Percentiles rank a stretch among this genome's conserved stretches.
Conservation (phyloP, 768 basidiomycete species). For the Leccinum incarnatum region DNA sequence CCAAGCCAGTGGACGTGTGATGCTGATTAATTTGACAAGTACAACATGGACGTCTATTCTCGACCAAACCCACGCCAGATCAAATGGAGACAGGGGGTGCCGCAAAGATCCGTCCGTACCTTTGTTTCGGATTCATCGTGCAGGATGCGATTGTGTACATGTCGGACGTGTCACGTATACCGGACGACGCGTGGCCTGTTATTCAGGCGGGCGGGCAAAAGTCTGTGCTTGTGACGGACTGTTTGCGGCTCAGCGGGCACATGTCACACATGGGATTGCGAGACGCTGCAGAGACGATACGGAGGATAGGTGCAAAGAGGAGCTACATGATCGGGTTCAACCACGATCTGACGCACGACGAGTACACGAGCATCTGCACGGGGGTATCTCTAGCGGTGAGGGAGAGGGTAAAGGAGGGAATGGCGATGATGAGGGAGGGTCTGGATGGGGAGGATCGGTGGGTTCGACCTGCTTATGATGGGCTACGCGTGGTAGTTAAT, state of each 20-base stretch:
- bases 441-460: slow-evolving; percentile 45
- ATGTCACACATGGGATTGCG: slow-evolving; percentile 80
- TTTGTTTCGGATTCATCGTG: slow-evolving; percentile 69
- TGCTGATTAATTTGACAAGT: slow-evolving; percentile 39
- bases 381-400: slow-evolving; percentile 32
- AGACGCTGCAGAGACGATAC: slow-evolving; percentile 54
- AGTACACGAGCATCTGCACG: slow-evolving; percentile 66
- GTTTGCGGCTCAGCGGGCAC: slow-evolving; percentile 61
- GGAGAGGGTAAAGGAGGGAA: slow-evolving; percentile 38
- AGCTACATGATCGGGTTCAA: slow-evolving; percentile 76
- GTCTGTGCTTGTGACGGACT: slow-evolving; percentile 73
- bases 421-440: slow-evolving; percentile 49
- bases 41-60: slow-evolving; percentile 71
- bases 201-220: slow-evolving; percentile 31
- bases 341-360: slow-evolving; percentile 76
- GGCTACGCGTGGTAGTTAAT: slow-evolving; percentile 49
- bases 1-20: not conserved
- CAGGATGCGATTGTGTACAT: slow-evolving; percentile 70
- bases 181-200: slow-evolving; percentile 64
- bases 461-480: slow-evolving; percentile 76
- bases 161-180: slow-evolving; percentile 80
- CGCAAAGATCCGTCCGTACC: slow-evolving; percentile 48
- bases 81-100: slow-evolving; percentile 3
- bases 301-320: slow-evolving; percentile 53
- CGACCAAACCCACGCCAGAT: slow-evolving; percentile 33